Evolutionary conservation across 345 rosid genomes (phyloP).

Genomic region (Citrus maxima): DNA sequence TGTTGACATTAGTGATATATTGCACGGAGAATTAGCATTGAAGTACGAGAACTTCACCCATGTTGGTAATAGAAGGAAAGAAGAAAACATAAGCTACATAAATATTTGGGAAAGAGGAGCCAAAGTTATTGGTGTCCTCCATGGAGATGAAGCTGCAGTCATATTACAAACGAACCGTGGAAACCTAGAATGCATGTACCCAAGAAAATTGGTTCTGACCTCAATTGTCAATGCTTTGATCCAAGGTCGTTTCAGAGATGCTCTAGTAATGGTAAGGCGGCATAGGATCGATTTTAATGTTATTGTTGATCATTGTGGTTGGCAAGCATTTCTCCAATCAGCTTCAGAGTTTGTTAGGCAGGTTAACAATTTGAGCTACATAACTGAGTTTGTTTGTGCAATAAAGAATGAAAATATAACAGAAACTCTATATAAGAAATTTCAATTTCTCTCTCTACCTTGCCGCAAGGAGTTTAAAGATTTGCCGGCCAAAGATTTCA

Average conservation of each 20-base stretch:
- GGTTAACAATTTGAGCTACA: conserved; percentile 73
- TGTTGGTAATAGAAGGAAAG: conserved; percentile 45
- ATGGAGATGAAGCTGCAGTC: conserved; percentile 90
- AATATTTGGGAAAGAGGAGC: conserved; percentile 95
- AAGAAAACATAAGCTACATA: conserved; percentile 55
- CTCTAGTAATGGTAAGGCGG: conserved; percentile 86
- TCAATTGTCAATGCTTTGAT: conserved; percentile 73
- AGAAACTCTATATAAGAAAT: conserved; percentile 60
- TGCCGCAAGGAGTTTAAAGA: conserved; percentile 37
- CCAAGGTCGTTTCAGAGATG: conserved; percentile 70
- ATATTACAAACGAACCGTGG: conserved; percentile 82
- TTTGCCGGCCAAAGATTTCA: conserved; percentile 31
- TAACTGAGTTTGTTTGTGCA: conserved; percentile 92
- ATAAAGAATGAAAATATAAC: conserved; percentile 73
- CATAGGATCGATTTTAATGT: conserved; percentile 93
- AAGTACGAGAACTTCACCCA: conserved; percentile 52
- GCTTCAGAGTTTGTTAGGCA: conserved; percentile 84
- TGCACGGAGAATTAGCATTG: conserved; percentile 51
- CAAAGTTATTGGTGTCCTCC: conserved; percentile 75
- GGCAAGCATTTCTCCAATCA: conserved; percentile 68
- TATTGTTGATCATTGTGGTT: conserved; percentile 76
- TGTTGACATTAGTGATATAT: conserved; percentile 64
- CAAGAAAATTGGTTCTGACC: conserved; percentile 84
- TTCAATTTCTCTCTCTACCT: conserved; percentile 42
- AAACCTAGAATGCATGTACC: conserved; percentile 83